Evolutionary conservation across 2,329 filamentous ascomycete genomes (phyloP), one percentile per base, ranked within the genome.

Genomic region (Xylariomycetidae sp.): DNA sequence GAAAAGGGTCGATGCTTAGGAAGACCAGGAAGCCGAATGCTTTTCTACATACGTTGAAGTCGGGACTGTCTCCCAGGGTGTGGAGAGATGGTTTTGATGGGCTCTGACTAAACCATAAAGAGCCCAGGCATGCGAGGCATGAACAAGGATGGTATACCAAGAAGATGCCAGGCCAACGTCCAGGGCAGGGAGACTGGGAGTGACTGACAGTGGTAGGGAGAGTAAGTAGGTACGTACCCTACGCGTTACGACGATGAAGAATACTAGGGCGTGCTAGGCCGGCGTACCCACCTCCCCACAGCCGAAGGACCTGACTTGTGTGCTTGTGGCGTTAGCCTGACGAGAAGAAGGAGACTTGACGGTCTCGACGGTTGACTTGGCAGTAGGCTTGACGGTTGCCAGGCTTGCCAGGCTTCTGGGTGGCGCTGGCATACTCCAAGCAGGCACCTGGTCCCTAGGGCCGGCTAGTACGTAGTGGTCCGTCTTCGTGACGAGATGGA

Each of bases 71-170:
- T 48, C 48, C 50, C 45, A 49, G 47, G 46, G 46, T 52, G 50
- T 52, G 53, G 54, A 50, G 51, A 52, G 50, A 48, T 46, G 50
- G 53, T 54, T 54, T 53, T 50, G 49, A 58, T 52, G 53, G 50
- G 46, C 41, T 26, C 42, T 44, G 41, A 51, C 60, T 63, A 63
- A 54, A 49, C 58, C 57, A 44, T 47, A 63, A 60, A 49, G 47
- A 54, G 58, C 46, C 48, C 51, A 47, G 48, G 50, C 48, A 59
- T 55, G 59, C 55, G 57, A 61, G 44, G 51, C 53, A 56, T 53
- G 50, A 44, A 51, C 54, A 52, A 50, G 56, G 53, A 54, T 59
- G 49, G 47, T 48, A 56, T 53, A 49, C n/a, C n/a, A n/a, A n/a
- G n/a, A n/a, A n/a, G 46, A 47, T 45, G 42, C 44, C 44, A 47